Conservation (phyloP, 2,329 filamentous ascomycete species). For the Stagonosporopsis tanaceti region DNA sequence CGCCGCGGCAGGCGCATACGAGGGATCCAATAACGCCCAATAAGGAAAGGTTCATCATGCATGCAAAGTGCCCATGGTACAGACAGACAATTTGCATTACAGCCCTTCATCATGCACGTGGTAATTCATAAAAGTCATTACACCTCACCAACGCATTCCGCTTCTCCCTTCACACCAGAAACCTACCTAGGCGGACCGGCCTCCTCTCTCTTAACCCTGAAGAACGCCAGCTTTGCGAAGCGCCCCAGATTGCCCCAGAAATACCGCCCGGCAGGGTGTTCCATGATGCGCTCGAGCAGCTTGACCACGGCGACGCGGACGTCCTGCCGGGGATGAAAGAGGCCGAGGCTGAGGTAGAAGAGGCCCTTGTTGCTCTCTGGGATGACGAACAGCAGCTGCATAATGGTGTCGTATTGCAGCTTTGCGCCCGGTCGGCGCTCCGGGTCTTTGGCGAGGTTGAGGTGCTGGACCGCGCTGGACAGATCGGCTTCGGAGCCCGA, state of each 20-base stretch:
- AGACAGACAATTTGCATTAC: neutral
- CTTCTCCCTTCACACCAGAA: neutral
- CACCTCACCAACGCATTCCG: neutral
- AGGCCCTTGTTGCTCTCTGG: conserved; percentile 87
- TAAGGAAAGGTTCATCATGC: neutral
- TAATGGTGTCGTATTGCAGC: conserved; percentile 50
- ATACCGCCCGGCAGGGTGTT: conserved; percentile 89
- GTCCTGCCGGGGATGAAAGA: conserved; percentile 87
- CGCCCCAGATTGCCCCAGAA: conserved; percentile 88
- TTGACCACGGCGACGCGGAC: conserved; percentile 81
- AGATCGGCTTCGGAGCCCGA: conserved; percentile 34
- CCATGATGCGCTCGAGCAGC: conserved; percentile 80
- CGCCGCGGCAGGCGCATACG: neutral
- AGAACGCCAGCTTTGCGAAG: conserved; percentile 87
- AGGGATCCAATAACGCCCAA: neutral
- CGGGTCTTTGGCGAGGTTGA: conserved; percentile 38
- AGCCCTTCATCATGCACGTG: neutral
- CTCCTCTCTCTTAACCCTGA: conserved; percentile 75
- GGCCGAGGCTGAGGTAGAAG: conserved; percentile 87
- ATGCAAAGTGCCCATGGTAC: neutral
- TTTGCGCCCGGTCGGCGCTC: conserved; percentile 35
- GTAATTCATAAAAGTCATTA: neutral
- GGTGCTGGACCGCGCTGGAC: conserved; percentile 25
- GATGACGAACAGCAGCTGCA: conserved; percentile 77
- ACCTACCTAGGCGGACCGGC: conserved; percentile 2